A percentile compares a stretch with the other conserved stretches of the same genome.
These are phyloP conservation scores for Gnomoniopsis smithogilvyi DNA, from an alignment of 2,329 filamentous ascomycete species.

Conservation along the genomic window DNA sequence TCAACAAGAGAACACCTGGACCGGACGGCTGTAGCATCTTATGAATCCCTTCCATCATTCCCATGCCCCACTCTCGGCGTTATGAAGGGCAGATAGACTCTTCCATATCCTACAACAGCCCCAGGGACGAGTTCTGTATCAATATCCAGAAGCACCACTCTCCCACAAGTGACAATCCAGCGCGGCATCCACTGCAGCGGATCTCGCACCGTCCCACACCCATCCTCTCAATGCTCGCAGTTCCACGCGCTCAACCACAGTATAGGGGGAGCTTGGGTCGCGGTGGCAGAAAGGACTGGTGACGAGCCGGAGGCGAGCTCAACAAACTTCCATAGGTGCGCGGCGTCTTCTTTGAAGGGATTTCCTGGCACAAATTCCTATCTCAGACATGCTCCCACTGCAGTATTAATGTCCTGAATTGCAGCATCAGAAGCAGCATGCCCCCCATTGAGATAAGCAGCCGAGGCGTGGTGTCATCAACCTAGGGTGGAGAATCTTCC, in stretches of 20 bases:
- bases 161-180: not conserved
- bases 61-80: conserved; percentile 17
- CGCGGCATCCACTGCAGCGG: conserved; percentile 10
- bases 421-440: not conserved
- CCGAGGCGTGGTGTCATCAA: not conserved
- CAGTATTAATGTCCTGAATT: not conserved
- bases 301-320: not conserved
- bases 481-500: not conserved
- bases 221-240: not conserved
- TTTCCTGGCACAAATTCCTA: not conserved
- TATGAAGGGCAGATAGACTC: conserved; percentile 13
- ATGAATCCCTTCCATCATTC: not conserved
- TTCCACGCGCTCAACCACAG: conserved; percentile 3
- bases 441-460: not conserved
- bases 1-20: not conserved
- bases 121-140: not conserved
- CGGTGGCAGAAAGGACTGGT: conserved; percentile 6
- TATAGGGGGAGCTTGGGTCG: conserved; percentile 1
- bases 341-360: not conserved
- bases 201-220: not conserved
- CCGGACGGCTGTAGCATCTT: not conserved
- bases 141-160: not conserved
- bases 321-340: conserved; percentile 6
- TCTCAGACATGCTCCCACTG: not conserved
- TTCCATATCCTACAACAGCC: conserved; percentile 7